phyloP scores from a whole-genome alignment of 1,284 basidiomycete genomes.

The Boletus holoroseus region DNA sequence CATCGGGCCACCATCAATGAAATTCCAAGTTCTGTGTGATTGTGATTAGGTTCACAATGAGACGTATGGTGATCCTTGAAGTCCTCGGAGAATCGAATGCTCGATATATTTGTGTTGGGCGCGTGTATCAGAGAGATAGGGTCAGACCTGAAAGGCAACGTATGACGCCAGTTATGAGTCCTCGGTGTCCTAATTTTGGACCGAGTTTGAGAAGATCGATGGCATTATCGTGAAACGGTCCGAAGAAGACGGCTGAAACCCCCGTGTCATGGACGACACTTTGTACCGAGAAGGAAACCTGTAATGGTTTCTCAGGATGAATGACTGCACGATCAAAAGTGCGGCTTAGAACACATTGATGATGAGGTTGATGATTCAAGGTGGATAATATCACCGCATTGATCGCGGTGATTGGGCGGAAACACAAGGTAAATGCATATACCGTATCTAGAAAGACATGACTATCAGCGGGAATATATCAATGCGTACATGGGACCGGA shows the following conservation, averaged over 20 bases:
- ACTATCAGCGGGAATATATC: background rate
- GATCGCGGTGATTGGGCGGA: background rate
- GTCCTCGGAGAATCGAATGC: conserved; percentile 18
- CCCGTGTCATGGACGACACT: background rate
- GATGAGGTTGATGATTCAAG: background rate
- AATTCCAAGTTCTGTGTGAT: background rate
- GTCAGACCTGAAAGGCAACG: background rate
- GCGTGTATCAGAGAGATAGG: background rate
- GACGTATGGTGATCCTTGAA: background rate
- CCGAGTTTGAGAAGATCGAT: conserved; percentile 2
- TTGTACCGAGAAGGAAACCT: background rate
- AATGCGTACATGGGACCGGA: background rate
- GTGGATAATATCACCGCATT: background rate
- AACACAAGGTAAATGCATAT: background rate
- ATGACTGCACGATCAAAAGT: background rate
- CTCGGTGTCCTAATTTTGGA: conserved; percentile 1
- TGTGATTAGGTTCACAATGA: background rate
- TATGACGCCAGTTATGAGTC: background rate
- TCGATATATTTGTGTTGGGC: background rate
- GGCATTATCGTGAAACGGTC: conserved; percentile 3
- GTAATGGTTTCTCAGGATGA: background rate
- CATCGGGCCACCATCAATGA: background rate
- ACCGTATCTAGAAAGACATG: background rate
- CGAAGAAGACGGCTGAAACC: background rate
- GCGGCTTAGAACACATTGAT: background rate